Base-by-base conservation (phyloP, 2,329 filamentous ascomycete species). In the Sclerotiophoma versabilis region DNA sequence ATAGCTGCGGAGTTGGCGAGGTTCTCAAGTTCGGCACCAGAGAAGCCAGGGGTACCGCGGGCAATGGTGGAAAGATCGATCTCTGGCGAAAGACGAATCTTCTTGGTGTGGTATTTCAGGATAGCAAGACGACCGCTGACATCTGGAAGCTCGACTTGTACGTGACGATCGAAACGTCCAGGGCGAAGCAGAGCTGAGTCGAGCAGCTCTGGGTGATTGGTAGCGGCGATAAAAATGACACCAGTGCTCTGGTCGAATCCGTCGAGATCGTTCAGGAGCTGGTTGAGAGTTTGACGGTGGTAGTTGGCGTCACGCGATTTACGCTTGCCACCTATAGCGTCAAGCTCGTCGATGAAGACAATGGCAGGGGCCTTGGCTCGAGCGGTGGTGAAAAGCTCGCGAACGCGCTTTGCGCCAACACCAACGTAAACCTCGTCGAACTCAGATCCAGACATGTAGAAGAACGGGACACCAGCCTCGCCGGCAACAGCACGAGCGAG, bases 361-460 rank as follows among this genome's bases (percentile, higher is more conserved):
- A 99, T 99, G 14, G 91, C 85, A 22, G 93, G 93, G 3, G 92
- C 88, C 79, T 98, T 97, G 60, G 82, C 76, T 64, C 92, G 91
- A 61, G 93, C 93, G 50, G 90, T 87, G 38, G 82, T 79, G 75
- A 96, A 96, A n/a, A 96, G 84, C 59, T 97, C 95, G 54, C 95
- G 91, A 42, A 99, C 93, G 70, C 95, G 90, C 82, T 99, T 96
- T 38, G 92, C 92, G 71, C 93, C 92, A 48, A 99, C 95, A 72
- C 95, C 95, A 29, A 99, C 96, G 70, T 97, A 99, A 46, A 99
- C 89, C 77, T 99, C 95, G 70, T 99, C 95, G 72, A 99, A 99
- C 75, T 99, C 95, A 54, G 92, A 96, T 44, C 95, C 95, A 70
- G 95, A 99, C 93, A 99, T 98, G 83, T 97, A 99, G 83, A 98